These are phyloP conservation scores for Aspergillus novofumigatus DNA, from an alignment of 2,329 filamentous ascomycete genomes.

Conservation along the genomic window DNA sequence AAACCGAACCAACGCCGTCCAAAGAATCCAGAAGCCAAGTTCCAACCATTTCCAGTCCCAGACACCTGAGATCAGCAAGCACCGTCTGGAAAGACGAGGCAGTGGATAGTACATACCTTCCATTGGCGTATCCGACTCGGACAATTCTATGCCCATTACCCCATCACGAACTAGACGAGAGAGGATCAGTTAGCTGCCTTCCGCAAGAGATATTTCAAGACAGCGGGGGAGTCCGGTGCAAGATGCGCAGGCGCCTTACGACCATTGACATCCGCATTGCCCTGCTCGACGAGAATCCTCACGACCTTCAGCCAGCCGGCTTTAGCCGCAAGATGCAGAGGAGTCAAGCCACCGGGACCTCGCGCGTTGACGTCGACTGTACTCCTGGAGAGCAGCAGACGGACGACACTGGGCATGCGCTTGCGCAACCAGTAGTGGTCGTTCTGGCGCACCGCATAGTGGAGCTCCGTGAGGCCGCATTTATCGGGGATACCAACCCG, in stretches of 20 bases:
- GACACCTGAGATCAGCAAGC: neutral
- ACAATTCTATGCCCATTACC: neutral
- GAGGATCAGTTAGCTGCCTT: neutral
- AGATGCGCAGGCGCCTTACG: neutral
- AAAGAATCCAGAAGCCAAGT: neutral
- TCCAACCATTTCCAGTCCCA: neutral
- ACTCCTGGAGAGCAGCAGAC: neutral
- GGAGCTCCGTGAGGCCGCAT: neutral
- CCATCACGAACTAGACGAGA: neutral
- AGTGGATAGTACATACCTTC: neutral
- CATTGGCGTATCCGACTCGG: neutral
- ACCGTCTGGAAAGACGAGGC: neutral
- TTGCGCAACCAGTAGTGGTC: too few relatives aligned
- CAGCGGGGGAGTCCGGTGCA: neutral
- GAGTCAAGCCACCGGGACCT: neutral
- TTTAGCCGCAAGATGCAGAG: conserved; percentile 3
- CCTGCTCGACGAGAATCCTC: neutral
- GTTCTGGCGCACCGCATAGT: neutral
- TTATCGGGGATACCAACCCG: neutral
- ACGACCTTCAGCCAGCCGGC: neutral
- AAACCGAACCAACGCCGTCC: neutral
- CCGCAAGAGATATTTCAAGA: neutral
- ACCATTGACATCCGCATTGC: neutral
- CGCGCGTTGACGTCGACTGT: neutral
- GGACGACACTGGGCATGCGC: neutral